Evolutionary conservation across 345 rosid species (phyloP).

Genomic region (Eucalyptus paniculata): DNA sequence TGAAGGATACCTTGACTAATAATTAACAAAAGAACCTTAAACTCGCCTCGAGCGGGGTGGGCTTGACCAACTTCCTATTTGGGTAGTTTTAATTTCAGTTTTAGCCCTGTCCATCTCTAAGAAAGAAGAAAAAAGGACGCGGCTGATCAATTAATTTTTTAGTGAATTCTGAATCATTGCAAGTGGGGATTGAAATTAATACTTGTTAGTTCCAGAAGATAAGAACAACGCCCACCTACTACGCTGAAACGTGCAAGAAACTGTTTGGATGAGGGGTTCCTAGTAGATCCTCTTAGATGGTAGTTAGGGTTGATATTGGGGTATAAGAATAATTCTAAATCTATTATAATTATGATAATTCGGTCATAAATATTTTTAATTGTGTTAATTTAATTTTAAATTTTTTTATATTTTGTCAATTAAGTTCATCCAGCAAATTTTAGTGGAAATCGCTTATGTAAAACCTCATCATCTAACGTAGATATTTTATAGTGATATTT

Average conservation of each 20-base stretch:
- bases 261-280: neutral
- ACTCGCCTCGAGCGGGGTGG: neutral
- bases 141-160: neutral
- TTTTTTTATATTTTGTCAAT: neutral
- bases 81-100: neutral
- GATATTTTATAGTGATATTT: too few species aligned
- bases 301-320: neutral
- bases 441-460: accelerated
- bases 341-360: neutral
- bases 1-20: neutral
- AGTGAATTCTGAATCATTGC: neutral
- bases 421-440: neutral
- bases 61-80: neutral
- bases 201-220: neutral
- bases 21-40: neutral
- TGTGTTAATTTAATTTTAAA: neutral
- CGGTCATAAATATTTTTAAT: neutral
- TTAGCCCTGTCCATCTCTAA: neutral
- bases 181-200: neutral
- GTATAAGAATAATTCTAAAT: too few species aligned
- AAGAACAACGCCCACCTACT: neutral
- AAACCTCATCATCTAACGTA: too few species aligned
- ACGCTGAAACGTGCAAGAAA: neutral
- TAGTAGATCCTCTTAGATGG: neutral
- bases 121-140: neutral